A percentile compares a stretch with the other conserved stretches of the same genome.
phyloP scores from a whole-genome alignment of 352 stramenopile species.

The Bremia lactucae region DNA sequence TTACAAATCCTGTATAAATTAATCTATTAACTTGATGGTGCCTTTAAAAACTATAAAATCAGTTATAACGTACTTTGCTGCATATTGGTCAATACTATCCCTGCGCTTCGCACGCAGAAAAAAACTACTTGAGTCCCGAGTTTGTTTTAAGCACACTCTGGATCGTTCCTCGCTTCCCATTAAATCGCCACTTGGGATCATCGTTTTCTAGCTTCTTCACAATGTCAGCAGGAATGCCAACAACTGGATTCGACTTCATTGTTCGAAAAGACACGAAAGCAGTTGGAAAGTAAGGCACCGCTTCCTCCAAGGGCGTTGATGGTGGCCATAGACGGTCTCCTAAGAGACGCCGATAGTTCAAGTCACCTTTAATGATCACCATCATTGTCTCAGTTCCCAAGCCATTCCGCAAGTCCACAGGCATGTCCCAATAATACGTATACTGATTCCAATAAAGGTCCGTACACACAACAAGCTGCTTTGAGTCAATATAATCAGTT shows the following conservation, averaged over 20 bases:
- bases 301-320: constrained; percentile 73
- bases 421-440: constrained; percentile 63
- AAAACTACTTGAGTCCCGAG: too few relatives aligned
- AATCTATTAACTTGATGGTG: too few relatives aligned
- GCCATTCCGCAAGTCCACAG: constrained; percentile 16
- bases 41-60: too few relatives aligned
- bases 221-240: constrained; percentile 35
- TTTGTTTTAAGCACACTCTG: constrained; percentile 47
- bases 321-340: constrained; percentile 89
- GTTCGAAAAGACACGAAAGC: constrained; percentile 59
- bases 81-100: too few relatives aligned
- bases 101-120: too few relatives aligned
- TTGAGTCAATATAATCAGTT: constrained; percentile 17
- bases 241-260: constrained; percentile 63
- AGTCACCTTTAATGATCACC: constrained; percentile 96
- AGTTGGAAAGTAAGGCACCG: constrained; percentile 68
- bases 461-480: constrained; percentile 15
- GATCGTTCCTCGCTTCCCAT: constrained; percentile 56
- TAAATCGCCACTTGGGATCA: constrained; percentile 51
- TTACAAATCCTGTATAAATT: too few relatives aligned
- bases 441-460: constrained; percentile 68
- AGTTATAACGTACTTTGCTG: too few relatives aligned
- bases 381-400: constrained; percentile 46
- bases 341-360: constrained; percentile 93
- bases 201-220: constrained; percentile 35